Evolutionary conservation across 2,329 filamentous ascomycete species (phyloP), one percentile per base, ranked within the genome.

Genomic region (Colletotrichum sp.): DNA sequence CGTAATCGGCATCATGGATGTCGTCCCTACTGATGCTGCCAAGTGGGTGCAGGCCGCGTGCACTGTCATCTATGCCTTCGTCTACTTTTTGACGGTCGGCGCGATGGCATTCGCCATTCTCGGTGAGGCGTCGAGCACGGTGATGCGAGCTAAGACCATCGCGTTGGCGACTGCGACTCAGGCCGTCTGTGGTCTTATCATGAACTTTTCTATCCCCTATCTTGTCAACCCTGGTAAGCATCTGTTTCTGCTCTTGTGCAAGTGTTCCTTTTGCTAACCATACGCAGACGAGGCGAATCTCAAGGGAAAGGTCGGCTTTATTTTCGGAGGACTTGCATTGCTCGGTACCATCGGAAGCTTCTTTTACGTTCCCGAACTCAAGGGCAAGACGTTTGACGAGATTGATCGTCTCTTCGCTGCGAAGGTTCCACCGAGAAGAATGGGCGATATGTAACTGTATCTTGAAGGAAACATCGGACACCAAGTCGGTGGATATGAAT

Each of bases 11-110:
- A 83, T 87, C 63, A 81, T 88, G 4, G 86, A 89, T 71, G 87
- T 87, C 64, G 84, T 88, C 9, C 86, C 86, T 0, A 82, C 81
- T 8, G 83, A 85, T 3, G 83, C 84, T 5, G 80, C 81, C 0
- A 81, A 80, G 18, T 90, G 88, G 87, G 88, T 87, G 1, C 87
- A 89, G 68, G 89, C 88, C 6, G 84, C 85, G 2, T 82, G 91
- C 10, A 86, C 90, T 75, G 80, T 91, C 8, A 82, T 84, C 34
- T 85, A 82, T 79, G 86, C 85, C 63, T 81, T 78, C 18, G 64
- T 74, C 63, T 86, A 86, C 64, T 81, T 86, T 74, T 79, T 79
- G 59, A 86, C 84, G 4, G 81, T 86, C 24, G 85, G 85, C 0
- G 85, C 78, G 7, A 70, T 78, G 26, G 71, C 66, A 18, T 39